phyloP scores from a whole-genome alignment of 208 protist genomes.

The Strigomonas culicis region DNA sequence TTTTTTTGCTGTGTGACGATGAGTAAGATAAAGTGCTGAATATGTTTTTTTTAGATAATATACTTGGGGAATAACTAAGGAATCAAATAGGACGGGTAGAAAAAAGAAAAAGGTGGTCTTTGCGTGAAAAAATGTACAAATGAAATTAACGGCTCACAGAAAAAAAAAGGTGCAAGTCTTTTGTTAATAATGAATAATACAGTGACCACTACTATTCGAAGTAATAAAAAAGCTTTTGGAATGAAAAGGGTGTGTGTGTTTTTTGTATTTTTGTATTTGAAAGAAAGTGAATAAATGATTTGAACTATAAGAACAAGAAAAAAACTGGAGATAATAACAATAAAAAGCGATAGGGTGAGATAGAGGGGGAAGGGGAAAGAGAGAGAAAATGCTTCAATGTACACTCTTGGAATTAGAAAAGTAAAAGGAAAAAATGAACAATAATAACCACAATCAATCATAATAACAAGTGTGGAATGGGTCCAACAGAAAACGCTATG shows the following conservation, averaged over 20 bases:
- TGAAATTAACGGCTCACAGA: constrained; percentile 11
- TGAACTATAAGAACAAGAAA: constrained; percentile 16
- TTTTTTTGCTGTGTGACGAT: background rate
- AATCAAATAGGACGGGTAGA: background rate
- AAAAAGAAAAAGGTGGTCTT: background rate
- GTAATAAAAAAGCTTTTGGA: background rate
- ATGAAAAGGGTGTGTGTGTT: constrained; percentile 4
- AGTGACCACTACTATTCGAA: background rate
- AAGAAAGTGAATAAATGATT: background rate
- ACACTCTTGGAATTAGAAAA: too few species aligned
- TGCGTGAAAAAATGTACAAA: constrained; percentile 1
- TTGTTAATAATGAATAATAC: background rate
- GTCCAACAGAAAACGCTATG: too few species aligned
- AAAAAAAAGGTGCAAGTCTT: background rate
- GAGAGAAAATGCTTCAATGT: too few species aligned
- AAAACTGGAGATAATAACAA: background rate
- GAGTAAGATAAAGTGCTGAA: background rate
- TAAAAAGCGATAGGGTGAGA: background rate
- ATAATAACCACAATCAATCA: too few species aligned
- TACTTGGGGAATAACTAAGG: too few species aligned
- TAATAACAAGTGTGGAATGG: too few species aligned
- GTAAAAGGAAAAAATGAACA: too few species aligned
- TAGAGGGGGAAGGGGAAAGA: constrained; percentile 11
- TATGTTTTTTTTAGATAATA: background rate
- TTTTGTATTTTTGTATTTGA: background rate